phyloP scores from a whole-genome alignment of 345 rosid genomes.

The Microthlaspi erraticum region DNA sequence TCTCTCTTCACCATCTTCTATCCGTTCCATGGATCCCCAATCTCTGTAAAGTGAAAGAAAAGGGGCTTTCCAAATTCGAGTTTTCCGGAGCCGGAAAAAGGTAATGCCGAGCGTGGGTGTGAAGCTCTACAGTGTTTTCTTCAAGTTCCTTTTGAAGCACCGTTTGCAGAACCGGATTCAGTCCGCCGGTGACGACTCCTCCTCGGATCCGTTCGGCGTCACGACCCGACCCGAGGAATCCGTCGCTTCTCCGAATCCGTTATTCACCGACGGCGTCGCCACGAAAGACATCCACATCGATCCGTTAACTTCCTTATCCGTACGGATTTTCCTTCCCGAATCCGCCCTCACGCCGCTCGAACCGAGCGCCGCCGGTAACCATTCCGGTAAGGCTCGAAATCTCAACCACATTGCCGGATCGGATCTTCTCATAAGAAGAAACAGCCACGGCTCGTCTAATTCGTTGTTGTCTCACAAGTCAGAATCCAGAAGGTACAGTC shows the following conservation, averaged over 20 bases:
- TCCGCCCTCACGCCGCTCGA: slow-evolving; percentile 75
- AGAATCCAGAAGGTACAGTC: slow-evolving; percentile 59
- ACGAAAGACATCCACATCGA: slow-evolving; percentile 96
- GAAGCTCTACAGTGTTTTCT: slow-evolving; percentile 88
- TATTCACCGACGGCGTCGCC: slow-evolving; percentile 88
- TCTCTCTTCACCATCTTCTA: not conserved
- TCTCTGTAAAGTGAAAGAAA: slow-evolving; percentile 21
- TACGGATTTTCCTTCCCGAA: slow-evolving; percentile 92
- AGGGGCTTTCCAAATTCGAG: not conserved
- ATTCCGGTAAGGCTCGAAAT: slow-evolving; percentile 40
- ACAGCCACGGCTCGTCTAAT: slow-evolving; percentile 56
- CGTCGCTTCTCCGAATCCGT: slow-evolving; percentile 70
- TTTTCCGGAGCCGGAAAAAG: not conserved
- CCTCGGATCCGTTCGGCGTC: slow-evolving; percentile 64
- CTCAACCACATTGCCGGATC: slow-evolving; percentile 41
- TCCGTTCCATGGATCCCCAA: slow-evolving; percentile 32
- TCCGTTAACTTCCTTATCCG: slow-evolving; percentile 75
- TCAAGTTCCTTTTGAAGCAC: slow-evolving; percentile 86
- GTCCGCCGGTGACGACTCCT: slow-evolving; percentile 47
- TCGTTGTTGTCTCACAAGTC: slow-evolving; percentile 18
- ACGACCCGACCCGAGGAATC: slow-evolving; percentile 87
- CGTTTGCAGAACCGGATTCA: slow-evolving; percentile 84
- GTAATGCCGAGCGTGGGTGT: slow-evolving; percentile 89
- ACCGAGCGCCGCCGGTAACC: slow-evolving; percentile 38
- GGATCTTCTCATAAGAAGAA: slow-evolving; percentile 52